Evolutionary conservation across 1,284 basidiomycete species (phyloP).

Genomic region (Apiotrichum gracile): DNA sequence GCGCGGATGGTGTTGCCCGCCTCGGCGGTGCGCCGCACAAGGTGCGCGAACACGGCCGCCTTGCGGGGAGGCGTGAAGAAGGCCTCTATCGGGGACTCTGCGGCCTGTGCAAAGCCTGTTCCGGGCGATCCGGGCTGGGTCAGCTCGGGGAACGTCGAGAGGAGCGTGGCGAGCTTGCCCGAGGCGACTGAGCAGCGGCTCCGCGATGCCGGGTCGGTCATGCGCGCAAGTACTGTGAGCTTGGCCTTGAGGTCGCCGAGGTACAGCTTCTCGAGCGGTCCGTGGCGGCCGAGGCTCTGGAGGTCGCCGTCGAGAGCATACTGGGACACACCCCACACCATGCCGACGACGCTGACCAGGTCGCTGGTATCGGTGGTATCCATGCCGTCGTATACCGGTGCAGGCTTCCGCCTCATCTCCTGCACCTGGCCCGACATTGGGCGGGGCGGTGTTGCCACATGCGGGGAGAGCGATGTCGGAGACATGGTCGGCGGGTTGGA

Average conservation of each 20-base stretch:
- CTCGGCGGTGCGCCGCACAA: slow-evolving; percentile 20
- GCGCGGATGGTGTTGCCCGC: slow-evolving; percentile 20
- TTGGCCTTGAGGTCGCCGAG: slow-evolving; percentile 35
- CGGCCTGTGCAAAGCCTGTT: neutral
- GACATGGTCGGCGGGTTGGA: too few species aligned
- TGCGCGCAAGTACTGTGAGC: slow-evolving; percentile 20
- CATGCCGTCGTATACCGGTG: slow-evolving; percentile 13
- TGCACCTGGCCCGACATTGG: neutral
- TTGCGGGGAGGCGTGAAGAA: slow-evolving; percentile 35
- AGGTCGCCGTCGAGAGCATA: slow-evolving; percentile 34
- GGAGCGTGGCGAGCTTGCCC: slow-evolving; percentile 16
- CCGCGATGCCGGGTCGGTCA: slow-evolving; percentile 19
- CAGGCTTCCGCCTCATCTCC: slow-evolving; percentile 27
- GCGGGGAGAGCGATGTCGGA: too few species aligned
- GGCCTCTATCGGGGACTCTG: neutral
- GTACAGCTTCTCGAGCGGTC: slow-evolving; percentile 39
- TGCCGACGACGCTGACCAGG: slow-evolving; percentile 26
- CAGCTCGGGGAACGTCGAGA: slow-evolving; percentile 30
- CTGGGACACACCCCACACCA: slow-evolving; percentile 33
- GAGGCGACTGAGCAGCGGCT: slow-evolving; percentile 23
- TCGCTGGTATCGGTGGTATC: slow-evolving; percentile 16
- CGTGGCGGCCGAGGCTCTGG: slow-evolving; percentile 21
- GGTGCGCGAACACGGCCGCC: slow-evolving; percentile 28
- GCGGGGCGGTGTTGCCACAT: too few species aligned
- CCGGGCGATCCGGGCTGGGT: slow-evolving; percentile 14